Evolutionary conservation across 2,329 filamentous ascomycete species (phyloP), one percentile per base, ranked within the genome.

Genomic region (Myriangium duriaei): DNA sequence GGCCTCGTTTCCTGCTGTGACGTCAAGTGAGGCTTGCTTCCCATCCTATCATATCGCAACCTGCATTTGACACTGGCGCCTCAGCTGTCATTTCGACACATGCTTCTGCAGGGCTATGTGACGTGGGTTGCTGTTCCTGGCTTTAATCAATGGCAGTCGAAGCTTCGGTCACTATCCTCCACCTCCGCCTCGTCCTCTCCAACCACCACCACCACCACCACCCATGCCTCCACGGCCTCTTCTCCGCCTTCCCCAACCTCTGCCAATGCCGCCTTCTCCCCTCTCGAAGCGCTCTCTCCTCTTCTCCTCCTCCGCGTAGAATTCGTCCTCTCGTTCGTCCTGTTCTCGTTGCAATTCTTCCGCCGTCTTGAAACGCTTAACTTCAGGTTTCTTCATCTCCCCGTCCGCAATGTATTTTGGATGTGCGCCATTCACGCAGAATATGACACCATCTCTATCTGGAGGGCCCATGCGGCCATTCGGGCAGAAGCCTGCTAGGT

Each of bases 401-500:
- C 74, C 74, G 15, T 77, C 74, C n/a, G 59, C 68, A 12, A 64
- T 60, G 78, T 84, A 96, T 42, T 77, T 72, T 3, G 88, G 78
- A 59, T 98, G 91, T 4, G 84, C 80, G 13, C 83, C 83, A 45
- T 80, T 74, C 53, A 76, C 77, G 62, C 91, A 98, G 5, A 66
- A 65, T 44, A 59, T 53, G 11, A 58, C 55, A 30, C 53, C 52
- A 37, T 59, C 56, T 14, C 42, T 42, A 14, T 52, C 54, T 4
- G 56, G 55, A 2, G 54, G 53, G 26, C 54, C 51, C 3, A 48
- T 45, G 13, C 56, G 43, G 1, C 79, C 88, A 39, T 93, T 81
- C 0, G 91, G 91, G 56, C 91, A 98, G 65, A 98, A 98, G 1
- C 91, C 91, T 5, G 85, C 85, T 11, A 96, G 66, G 55, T 93